Evolutionary conservation across 2,329 filamentous ascomycete genomes (phyloP), one percentile per base, ranked within the genome.

Genomic region (Alternaria solani): DNA sequence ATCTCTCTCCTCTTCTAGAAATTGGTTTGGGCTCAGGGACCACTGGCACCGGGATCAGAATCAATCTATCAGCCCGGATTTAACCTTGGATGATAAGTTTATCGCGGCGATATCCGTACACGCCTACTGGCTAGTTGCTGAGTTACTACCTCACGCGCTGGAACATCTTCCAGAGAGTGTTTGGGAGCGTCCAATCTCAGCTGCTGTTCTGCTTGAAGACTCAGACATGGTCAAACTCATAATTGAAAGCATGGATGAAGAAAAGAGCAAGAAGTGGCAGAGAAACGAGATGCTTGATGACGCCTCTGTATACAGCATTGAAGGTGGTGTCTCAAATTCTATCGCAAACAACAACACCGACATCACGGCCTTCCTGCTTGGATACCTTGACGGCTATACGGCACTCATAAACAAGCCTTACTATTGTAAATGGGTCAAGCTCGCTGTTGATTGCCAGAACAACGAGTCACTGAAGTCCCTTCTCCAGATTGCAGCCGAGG

Each of bases 221-320:
- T 4, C 20, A 7, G 32, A 48, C 6, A 34, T 34, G 44, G 23
- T 48, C 18, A 36, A 1, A 20, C 11, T 48, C 2, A 48, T 48
- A 18, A 23, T 48, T 18, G 14, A 18, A 5, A 18, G 16, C 3
- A 8, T 48, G 44, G 28, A 34, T 2, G 2, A 23, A 16, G 2
- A 48, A 0, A 34, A 34, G 18, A 5, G 4, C 2, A 34, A 23
- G 44, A 16, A 11, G 3, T 34, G 16, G 28, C 34, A 34, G 1
- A 34, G 4, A 7, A 7, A 1, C 23, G 2, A 48, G 18, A 18
- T 48, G 5, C 12, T 34, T 0, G 2, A 2, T 0, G 2, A 0
- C 1, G 11, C 16, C 9, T 48, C 44, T 34, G 14, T 12, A 48
- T 48, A 34, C 44, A 9, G 18, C 14, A 9, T 34, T 8, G 11